Evolutionary conservation across 2,329 filamentous ascomycete species (phyloP), one percentile per base, ranked within the genome.

Genomic region (Sphaerulina vaccinii): DNA sequence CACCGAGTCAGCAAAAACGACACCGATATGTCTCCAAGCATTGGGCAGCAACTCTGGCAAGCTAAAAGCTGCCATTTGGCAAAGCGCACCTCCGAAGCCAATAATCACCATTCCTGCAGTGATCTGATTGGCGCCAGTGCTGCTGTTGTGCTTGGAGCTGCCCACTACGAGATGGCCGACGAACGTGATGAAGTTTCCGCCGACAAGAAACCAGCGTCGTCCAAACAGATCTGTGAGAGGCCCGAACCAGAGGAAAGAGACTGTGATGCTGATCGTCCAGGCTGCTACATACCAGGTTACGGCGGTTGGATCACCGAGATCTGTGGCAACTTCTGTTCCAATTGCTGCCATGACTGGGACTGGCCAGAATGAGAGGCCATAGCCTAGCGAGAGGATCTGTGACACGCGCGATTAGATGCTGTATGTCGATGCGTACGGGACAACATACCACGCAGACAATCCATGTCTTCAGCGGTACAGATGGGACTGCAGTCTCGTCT

Each of bases 171-270:
- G 39, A 21, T 51, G 48, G 22, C 57, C 57, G n/a, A 60, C 29
- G 37, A 51, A 51, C 4, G 49, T 50, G 32, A 56, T 33, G 16
- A 73, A 59, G 53, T 76, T 75, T 15, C 74, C 74, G 19, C 67
- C 61, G 1, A 75, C 66, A 36, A 76, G 62, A 57, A 76, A 76
- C 72, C 72, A 76, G 24, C 74, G 67, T 49, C 76, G 70, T 11
- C 76, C 75, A 16, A 78, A 70, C 10, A 77, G 63, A 61, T 79
- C 75, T 9, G 72, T 75, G 60, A 77, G 77, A 5, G 74, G 64
- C 29, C 70, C 69, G 46, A 55, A 57, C 47, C 55, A 56, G 36
- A 57, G 51, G 46, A 61, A 61, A 15, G 50, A 53, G 6, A 61
- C 47, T 2, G 59, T 61, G 13, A 56, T 58, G 15, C 57, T 53